phyloP scores from a whole-genome alignment of 2,329 filamentous ascomycete species.

The Paecilomyces niveus region DNA sequence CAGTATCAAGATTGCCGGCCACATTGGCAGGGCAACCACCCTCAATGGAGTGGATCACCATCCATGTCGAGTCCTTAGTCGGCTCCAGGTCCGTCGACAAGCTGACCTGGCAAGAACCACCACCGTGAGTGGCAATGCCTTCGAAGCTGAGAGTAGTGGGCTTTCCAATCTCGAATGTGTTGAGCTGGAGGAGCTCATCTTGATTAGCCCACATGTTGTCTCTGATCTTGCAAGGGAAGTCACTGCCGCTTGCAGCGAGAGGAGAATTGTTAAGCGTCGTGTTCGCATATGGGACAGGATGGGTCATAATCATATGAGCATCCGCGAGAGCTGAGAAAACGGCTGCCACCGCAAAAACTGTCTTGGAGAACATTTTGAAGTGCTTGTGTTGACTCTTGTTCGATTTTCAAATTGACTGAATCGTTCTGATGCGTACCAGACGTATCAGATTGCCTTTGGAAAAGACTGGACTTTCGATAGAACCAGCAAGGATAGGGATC shows the following conservation, averaged over 20 bases:
- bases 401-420: conserved; percentile 14
- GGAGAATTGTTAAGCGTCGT: conserved; percentile 56
- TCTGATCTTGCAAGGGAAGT: conserved; percentile 79
- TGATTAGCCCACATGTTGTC: conserved; percentile 25
- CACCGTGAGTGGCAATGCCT: conserved; percentile 74
- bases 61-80: conserved; percentile 63
- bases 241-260: conserved; percentile 48
- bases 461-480: conserved; percentile 3
- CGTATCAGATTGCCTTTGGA: conserved; percentile 16
- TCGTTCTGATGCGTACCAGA: conserved; percentile 27
- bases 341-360: conserved; percentile 31
- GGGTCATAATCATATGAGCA: conserved; percentile 70
- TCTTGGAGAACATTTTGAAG: conserved; percentile 25
- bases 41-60: conserved; percentile 81
- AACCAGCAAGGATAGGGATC: conserved; percentile 5
- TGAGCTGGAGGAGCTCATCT: conserved; percentile 44
- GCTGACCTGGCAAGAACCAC: conserved; percentile 85
- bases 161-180: conserved; percentile 59
- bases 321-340: conserved; percentile 50
- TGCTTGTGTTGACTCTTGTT: conserved; percentile 6
- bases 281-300: conserved; percentile 57
- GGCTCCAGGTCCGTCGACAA: conserved; percentile 71
- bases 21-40: conserved; percentile 71
- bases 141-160: conserved; percentile 56
- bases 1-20: conserved; percentile 49